Evolutionary conservation across 495 filamentous ascomycete genomes (phyloP).

Genomic region (Hypoxylon lienhwacheense): DNA sequence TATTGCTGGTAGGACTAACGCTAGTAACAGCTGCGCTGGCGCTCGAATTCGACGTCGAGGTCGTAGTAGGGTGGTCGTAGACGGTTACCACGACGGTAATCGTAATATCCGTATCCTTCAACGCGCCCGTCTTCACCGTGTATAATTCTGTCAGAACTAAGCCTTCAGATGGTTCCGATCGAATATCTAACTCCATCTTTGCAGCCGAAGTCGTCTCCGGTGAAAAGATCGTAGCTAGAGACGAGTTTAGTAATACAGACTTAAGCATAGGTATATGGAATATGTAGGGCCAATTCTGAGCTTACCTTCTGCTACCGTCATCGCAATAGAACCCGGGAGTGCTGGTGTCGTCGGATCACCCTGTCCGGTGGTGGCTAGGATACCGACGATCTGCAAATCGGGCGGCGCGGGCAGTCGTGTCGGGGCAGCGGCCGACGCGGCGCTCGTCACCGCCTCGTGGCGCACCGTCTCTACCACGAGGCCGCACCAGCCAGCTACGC

Average conservation of each 20-base stretch:
- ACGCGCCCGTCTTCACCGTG: too few species aligned
- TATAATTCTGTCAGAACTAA: neutral
- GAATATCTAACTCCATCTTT: neutral
- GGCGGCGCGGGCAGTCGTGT: constrained; percentile 7
- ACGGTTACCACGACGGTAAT: too few species aligned
- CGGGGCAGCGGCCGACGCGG: neutral
- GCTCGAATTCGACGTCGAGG: too few species aligned
- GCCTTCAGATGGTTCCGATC: neutral
- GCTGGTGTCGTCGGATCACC: neutral
- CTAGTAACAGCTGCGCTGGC: too few species aligned
- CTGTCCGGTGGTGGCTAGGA: neutral
- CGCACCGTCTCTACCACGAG: constrained; percentile 3
- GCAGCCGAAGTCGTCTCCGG: neutral
- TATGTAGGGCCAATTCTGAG: too few species aligned
- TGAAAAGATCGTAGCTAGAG: neutral
- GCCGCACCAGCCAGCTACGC: constrained; percentile 19
- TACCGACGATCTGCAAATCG: neutral
- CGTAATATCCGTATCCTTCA: too few species aligned
- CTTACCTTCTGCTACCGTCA: constrained; percentile 3
- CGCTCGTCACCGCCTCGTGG: neutral
- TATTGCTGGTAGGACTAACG: too few species aligned
- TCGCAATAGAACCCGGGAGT: neutral
- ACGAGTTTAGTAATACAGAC: neutral
- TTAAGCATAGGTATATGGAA: neutral
- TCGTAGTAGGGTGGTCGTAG: too few species aligned